Base-by-base conservation (phyloP, 2,329 filamentous ascomycete genomes). In the Ceratocystis papillata region DNA sequence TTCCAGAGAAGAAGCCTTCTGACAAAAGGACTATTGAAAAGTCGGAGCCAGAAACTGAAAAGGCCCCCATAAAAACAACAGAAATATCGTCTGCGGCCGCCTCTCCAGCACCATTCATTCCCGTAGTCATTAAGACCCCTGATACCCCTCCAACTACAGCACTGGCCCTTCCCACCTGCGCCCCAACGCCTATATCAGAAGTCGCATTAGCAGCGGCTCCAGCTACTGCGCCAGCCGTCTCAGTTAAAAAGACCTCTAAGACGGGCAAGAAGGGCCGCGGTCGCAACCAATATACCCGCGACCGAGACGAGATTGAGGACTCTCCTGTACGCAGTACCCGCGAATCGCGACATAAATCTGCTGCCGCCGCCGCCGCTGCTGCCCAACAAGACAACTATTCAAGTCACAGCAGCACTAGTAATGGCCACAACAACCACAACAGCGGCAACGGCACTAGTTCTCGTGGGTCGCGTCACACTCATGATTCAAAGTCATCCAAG, bases 281-380 rank as follows among this genome's bases (percentile, higher is more conserved):
- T 20, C 86, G 88, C 69, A 94, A 93, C 69, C 90, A 94, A 74
- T 92, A 93, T 71, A 92, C 88, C 0, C 88, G 87, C 72, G 87
- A 92, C 69, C 83, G 86, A 59, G 87, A 90, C 61, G 79, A 81
- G 20, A 79, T 79, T 37, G 81, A 84, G 33, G 81, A 79, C 30
- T 85, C 85, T 3, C 82, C 83, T 8, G 78, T 79, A 48, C 76
- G 84, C 69, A 81, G 83, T 67, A 83, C 69, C 77, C 82, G 73
- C 75, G 80, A 73, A 78, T 64, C 64, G 6, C 66, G 66, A 15
- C 63, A 67, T 41, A 67, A 67, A 41, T 41, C 37, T 41, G 37
- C 37, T 41, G 37, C 37, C 10, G 33, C 33, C 33, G 33, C 33
- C 12, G 33, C 33, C 28, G 28, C 28, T 2, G 55, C 59, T 4